These are phyloP conservation scores for Leucogyrophana mollusca DNA, from an alignment of 768 basidiomycete species.

Conservation along the genomic window DNA sequence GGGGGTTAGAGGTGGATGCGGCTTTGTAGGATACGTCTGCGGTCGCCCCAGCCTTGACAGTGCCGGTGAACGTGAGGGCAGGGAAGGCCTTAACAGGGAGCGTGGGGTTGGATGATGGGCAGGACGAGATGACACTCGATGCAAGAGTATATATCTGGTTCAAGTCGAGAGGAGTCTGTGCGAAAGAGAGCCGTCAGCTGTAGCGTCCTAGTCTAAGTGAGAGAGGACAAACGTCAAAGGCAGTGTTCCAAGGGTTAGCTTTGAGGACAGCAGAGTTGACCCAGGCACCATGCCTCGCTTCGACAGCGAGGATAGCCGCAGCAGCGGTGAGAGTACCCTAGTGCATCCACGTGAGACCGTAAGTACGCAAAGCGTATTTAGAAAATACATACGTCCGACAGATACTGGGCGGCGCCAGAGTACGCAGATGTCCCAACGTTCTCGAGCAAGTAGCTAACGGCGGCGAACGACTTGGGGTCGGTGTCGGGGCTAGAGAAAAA, in stretches of 20 bases:
- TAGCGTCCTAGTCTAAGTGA: conserved; percentile 28
- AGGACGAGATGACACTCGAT: conserved; percentile 47
- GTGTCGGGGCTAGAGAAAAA: conserved; percentile 37
- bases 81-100: conserved; percentile 54
- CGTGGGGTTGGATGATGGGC: conserved; percentile 52
- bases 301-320: conserved; percentile 55
- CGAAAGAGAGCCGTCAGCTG: conserved; percentile 14
- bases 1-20: conserved; percentile 5
- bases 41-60: conserved; percentile 23
- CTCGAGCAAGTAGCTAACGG: conserved; percentile 51
- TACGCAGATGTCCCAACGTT: conserved; percentile 56
- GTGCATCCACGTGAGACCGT: neutral
- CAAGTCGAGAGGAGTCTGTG: conserved; percentile 38
- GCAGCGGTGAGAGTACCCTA: conserved; percentile 49
- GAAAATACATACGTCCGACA: conserved; percentile 36
- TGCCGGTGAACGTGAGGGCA: conserved; percentile 33
- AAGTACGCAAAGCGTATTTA: conserved; percentile 24
- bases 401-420: conserved; percentile 48
- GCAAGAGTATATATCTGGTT: conserved; percentile 41
- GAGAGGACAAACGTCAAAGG: conserved; percentile 51
- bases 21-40: conserved; percentile 25
- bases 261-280: conserved; percentile 48
- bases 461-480: conserved; percentile 47
- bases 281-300: conserved; percentile 68
- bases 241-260: conserved; percentile 52